Conservation (phyloP, 441 rosid genomes). For the Omphalea diandra region DNA sequence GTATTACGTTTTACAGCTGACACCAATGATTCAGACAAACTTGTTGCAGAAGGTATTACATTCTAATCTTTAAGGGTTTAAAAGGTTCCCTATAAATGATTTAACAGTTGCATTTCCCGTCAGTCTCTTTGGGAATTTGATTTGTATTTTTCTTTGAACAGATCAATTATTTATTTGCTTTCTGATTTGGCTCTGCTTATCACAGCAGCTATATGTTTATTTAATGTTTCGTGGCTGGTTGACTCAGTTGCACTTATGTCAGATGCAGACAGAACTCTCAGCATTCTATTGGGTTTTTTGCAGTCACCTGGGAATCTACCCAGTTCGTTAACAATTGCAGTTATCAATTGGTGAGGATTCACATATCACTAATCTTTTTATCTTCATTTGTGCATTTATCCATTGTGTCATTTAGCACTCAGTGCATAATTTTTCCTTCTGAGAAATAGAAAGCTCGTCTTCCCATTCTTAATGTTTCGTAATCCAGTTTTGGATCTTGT, state of each 20-base stretch:
- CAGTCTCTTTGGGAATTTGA: no score
- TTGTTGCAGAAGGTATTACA: conserved; percentile 61
- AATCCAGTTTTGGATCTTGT: not conserved
- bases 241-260: conserved; percentile 65
- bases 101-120: conserved; percentile 2
- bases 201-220: conserved; percentile 58
- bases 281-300: conserved; percentile 60
- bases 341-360: conserved; percentile 84
- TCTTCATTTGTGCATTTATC: conserved; percentile 7
- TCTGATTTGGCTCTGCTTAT: conserved; percentile 26
- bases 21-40: conserved; percentile 54
- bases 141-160: not conserved
- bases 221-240: conserved; percentile 76
- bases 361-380: conserved; percentile 22
- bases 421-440: not conserved
- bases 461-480: not conserved
- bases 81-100: conserved; percentile 6
- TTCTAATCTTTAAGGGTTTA: conserved; percentile 16
- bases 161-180: conserved; percentile 21
- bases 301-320: conserved; percentile 60
- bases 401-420: not conserved
- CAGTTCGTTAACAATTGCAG: conserved; percentile 64
- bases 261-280: conserved; percentile 72
- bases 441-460: not conserved
- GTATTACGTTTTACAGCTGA: conserved; percentile 80